Evolutionary conservation across 1,139 yeast species (phyloP), one percentile per base, ranked within the genome.

Genomic region (Protomyces pachydermus): DNA sequence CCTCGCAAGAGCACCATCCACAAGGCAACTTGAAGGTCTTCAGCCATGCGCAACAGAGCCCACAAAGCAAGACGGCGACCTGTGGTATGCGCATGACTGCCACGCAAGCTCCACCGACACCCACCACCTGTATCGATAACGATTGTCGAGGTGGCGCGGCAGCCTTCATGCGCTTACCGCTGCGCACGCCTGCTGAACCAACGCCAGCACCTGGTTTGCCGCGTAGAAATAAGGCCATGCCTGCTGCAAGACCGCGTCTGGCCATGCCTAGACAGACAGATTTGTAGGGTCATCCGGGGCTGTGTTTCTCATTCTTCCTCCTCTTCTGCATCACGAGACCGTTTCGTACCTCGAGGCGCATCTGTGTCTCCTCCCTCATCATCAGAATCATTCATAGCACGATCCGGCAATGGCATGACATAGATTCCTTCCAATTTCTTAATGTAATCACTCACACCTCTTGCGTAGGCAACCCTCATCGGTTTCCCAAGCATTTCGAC

Each of bases 401-500:
- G 23, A n/a, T 42, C 48, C 18, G 48, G 48, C 20, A 14, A 57
- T 6, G 70, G 69, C 38, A 67, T 20, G 14, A 61, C 51, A 56
- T 66, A 73, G 8, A 73, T 69, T 10, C 78, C 77, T 28, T 74
- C 74, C 45, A 74, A 58, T 60, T 70, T 71, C 6, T 75, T 72
- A 32, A 75, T 68, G 1, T 71, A 74, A 53, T 73, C 65, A 1
- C 78, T 74, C 61, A 74, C 72, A 38, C 71, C 34, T 46, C 69
- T 74, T 5, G 91, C 81, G 71, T 75, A 84, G 51, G 78, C 79
- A 8, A 87, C 45, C 56, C 70, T 73, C 71, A 89, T 70, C 6
- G 75, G 75, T 70, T 86, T 87, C 5, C 84, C 88, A 70, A 88
- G 83, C 39, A 89, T 76, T 9, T 67, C 68, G 56, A 77, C 77